Conservation (phyloP, 1,139 yeast species). For the Petasospora rhodanensis region DNA sequence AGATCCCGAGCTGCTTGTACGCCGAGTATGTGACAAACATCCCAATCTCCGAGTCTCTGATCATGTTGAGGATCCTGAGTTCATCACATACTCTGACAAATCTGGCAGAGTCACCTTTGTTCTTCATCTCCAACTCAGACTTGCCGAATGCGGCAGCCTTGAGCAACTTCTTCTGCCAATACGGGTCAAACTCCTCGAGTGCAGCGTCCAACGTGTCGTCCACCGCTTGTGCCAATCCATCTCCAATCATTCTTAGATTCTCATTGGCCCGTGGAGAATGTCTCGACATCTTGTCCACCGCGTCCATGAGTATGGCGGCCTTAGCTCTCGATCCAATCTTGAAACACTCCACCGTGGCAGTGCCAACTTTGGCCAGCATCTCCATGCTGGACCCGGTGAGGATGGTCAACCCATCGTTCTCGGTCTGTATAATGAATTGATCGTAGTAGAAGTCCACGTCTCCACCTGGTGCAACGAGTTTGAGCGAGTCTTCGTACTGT, state of each 20-base stretch:
- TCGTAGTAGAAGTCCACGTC: constrained; percentile 42
- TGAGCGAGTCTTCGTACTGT: constrained; percentile 58
- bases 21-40: constrained; percentile 61
- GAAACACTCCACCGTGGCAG: constrained; percentile 56
- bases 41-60: constrained; percentile 62
- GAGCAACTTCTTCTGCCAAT: constrained; percentile 75
- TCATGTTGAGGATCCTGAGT: constrained; percentile 64
- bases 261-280: constrained; percentile 85
- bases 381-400: constrained; percentile 57
- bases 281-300: constrained; percentile 64
- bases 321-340: constrained; percentile 82
- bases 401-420: constrained; percentile 68
- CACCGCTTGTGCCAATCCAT: constrained; percentile 57
- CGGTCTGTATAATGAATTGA: constrained; percentile 39
- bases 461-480: constrained; percentile 68
- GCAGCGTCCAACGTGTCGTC: constrained; percentile 72
- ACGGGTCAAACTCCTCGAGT: constrained; percentile 66
- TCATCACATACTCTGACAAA: constrained; percentile 59
- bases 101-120: constrained; percentile 24
- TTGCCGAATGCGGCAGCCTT: constrained; percentile 89
- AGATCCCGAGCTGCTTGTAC: constrained; percentile 45
- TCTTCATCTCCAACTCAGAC: constrained; percentile 30
- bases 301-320: constrained; percentile 76
- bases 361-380: constrained; percentile 62
- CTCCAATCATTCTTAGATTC: constrained; percentile 53